A percentile compares a stretch with the other conserved stretches of the same genome.
Evolutionary conservation across 2,329 filamentous ascomycete species (phyloP).

Genomic region (Neospermospora avenae): DNA sequence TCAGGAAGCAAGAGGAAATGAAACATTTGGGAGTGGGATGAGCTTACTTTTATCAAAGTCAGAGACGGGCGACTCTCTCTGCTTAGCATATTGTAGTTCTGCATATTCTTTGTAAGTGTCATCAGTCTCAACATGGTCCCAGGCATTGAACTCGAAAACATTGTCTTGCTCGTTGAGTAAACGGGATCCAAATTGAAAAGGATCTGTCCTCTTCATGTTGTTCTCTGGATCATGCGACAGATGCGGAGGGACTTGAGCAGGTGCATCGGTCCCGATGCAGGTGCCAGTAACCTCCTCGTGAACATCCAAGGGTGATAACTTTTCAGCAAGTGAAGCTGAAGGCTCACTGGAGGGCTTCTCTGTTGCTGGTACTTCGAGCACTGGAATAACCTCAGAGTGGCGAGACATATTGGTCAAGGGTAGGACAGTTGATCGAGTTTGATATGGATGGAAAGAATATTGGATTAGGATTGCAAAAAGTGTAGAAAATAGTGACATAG

Average conservation of each 20-base stretch:
- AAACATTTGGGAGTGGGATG: conserved; percentile 2
- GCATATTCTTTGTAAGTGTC: conserved; percentile 83
- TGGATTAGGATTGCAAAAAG: background rate
- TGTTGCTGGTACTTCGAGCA: background rate
- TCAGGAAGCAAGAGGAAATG: conserved; percentile 39
- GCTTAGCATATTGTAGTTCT: conserved; percentile 77
- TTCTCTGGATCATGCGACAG: conserved; percentile 43
- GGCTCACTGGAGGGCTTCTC: background rate
- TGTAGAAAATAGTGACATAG: background rate
- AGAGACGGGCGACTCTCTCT: conserved; percentile 81
- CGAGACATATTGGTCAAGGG: background rate
- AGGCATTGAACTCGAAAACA: conserved; percentile 96
- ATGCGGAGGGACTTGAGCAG: conserved; percentile 28
- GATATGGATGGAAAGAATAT: background rate
- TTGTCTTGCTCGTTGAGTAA: conserved; percentile 80
- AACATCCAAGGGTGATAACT: conserved; percentile 21
- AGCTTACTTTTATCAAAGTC: conserved; percentile 84
- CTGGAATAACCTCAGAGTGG: background rate
- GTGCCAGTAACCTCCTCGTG: conserved; percentile 24
- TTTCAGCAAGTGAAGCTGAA: conserved; percentile 9
- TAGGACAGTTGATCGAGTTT: background rate
- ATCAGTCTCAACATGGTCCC: conserved; percentile 97
- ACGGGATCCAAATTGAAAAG: conserved; percentile 93
- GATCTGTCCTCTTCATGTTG: conserved; percentile 84
- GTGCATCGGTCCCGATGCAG: conserved; percentile 18